Evolutionary conservation across 2,329 filamentous ascomycete species (phyloP).

Genomic region (Huntiella bhutanensis): DNA sequence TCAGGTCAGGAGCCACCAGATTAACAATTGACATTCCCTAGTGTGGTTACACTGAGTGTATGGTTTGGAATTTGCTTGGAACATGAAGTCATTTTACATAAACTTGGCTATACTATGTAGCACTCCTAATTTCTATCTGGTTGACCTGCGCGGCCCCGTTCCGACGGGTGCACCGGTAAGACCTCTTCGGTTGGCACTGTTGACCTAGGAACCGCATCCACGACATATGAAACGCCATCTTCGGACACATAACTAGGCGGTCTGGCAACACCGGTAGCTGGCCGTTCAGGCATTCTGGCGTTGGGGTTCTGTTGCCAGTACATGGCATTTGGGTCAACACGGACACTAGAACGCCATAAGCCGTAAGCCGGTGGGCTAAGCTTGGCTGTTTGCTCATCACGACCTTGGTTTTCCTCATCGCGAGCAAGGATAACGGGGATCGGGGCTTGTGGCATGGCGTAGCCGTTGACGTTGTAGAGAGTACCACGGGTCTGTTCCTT

Average conservation of each 20-base stretch:
- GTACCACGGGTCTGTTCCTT: constrained; percentile 21
- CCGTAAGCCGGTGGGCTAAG: constrained; percentile 67
- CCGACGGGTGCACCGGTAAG: constrained; percentile 30
- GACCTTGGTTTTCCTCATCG: constrained; percentile 50
- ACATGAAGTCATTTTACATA: too few species aligned
- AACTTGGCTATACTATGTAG: too few species aligned
- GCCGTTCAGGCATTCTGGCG: constrained; percentile 6
- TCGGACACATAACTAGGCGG: constrained; percentile 64
- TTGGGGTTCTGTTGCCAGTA: constrained; percentile 55
- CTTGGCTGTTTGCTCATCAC: constrained; percentile 35
- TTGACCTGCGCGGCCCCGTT: constrained; percentile 17
- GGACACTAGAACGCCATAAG: constrained; percentile 63
- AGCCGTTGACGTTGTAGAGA: constrained; percentile 36
- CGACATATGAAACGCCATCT: constrained; percentile 53
- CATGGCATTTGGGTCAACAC: constrained; percentile 62
- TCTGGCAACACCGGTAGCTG: constrained; percentile 21
- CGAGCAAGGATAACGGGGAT: constrained; percentile 58
- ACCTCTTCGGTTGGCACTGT: constrained; percentile 28
- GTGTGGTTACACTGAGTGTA: background rate
- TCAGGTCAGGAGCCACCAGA: too few species aligned
- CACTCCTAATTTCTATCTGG: background rate
- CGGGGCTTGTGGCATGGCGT: constrained; percentile 50
- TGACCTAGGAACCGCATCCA: constrained; percentile 45
- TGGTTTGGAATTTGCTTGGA: background rate
- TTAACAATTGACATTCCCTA: too few species aligned